These are phyloP conservation scores for Paspalum vaginatum DNA, from an alignment of 176 grass and related monocot species.

Conservation along the genomic window DNA sequence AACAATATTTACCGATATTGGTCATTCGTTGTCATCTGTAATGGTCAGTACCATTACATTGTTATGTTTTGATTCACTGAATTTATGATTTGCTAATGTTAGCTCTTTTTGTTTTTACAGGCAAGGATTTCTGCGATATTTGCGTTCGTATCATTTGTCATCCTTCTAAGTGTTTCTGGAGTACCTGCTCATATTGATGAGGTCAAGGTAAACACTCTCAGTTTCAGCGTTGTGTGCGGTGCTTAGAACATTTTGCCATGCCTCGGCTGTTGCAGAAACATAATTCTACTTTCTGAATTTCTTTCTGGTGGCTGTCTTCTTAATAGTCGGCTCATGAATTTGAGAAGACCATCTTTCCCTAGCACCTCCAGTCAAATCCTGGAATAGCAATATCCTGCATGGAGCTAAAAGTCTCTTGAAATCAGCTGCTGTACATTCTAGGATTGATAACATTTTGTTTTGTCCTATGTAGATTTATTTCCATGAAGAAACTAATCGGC, in stretches of 20 bases:
- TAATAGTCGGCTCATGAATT: not conserved
- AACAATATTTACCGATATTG: conserved; percentile 74
- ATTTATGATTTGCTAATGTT: not conserved
- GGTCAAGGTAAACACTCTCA: conserved; percentile 58
- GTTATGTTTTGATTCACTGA: conserved; percentile 3
- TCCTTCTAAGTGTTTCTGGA: conserved; percentile 89
- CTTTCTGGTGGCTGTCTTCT: not conserved
- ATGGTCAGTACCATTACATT: conserved; percentile 49
- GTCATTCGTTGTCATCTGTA: conserved; percentile 93
- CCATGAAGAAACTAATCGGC: conserved; percentile 76
- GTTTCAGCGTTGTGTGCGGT: conserved; percentile 2
- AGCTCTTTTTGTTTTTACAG: conserved; percentile 49
- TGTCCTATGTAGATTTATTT: conserved; percentile 64
- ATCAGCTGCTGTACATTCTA: not conserved
- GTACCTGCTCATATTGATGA: conserved; percentile 89
- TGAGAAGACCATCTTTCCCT: not conserved
- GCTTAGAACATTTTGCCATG: conserved; percentile 4
- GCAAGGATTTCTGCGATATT: conserved; percentile 81
- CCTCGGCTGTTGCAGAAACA: not conserved
- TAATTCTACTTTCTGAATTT: not conserved
- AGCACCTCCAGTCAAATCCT: not conserved
- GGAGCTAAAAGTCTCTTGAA: not conserved
- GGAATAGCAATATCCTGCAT: not conserved
- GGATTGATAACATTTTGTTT: conserved; percentile 8
- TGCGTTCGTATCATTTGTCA: conserved; percentile 78